A percentile compares a stretch with the other conserved stretches of the same genome.
phyloP scores from a whole-genome alignment of 2,329 filamentous ascomycete genomes.

The Pseudogymnoascus sp. region DNA sequence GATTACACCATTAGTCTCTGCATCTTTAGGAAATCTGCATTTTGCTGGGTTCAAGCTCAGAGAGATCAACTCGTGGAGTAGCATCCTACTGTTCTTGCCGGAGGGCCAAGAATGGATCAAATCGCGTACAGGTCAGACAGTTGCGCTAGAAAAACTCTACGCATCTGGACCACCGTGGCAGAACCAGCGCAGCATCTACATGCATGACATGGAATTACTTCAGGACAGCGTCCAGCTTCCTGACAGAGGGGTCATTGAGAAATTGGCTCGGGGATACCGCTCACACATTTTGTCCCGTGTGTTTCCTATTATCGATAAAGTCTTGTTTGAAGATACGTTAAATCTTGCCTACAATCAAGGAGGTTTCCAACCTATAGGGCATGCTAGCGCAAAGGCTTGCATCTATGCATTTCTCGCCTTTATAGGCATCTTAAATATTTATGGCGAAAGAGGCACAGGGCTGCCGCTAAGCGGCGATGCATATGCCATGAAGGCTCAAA shows the following conservation, averaged over 20 bases:
- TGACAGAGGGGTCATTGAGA: neutral
- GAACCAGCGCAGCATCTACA: conserved; percentile 21
- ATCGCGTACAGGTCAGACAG: conserved; percentile 36
- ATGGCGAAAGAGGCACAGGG: conserved; percentile 12
- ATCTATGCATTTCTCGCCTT: conserved; percentile 42
- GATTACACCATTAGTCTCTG: neutral
- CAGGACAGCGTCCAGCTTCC: conserved; percentile 26
- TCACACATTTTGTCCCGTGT: neutral
- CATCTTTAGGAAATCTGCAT: conserved; percentile 33
- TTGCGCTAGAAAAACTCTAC: conserved; percentile 20
- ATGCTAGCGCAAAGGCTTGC: conserved; percentile 37
- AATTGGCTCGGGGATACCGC: neutral
- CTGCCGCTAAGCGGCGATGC: conserved; percentile 33
- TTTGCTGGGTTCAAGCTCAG: conserved; percentile 42
- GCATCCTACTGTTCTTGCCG: conserved; percentile 42
- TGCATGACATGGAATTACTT: conserved; percentile 27
- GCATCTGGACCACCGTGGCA: neutral
- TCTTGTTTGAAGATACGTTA: conserved; percentile 40
- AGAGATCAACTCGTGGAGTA: conserved; percentile 39
- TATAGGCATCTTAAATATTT: conserved; percentile 24
- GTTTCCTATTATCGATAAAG: conserved; percentile 42
- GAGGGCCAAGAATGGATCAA: conserved; percentile 43
- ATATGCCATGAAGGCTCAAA: conserved; percentile 35
- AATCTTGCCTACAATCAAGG: conserved; percentile 35
- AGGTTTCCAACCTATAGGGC: conserved; percentile 20